A percentile compares a stretch with the other conserved stretches of the same genome.
phyloP scores from a whole-genome alignment of 2,329 filamentous ascomycete species.

The Laburnicola sp. region DNA sequence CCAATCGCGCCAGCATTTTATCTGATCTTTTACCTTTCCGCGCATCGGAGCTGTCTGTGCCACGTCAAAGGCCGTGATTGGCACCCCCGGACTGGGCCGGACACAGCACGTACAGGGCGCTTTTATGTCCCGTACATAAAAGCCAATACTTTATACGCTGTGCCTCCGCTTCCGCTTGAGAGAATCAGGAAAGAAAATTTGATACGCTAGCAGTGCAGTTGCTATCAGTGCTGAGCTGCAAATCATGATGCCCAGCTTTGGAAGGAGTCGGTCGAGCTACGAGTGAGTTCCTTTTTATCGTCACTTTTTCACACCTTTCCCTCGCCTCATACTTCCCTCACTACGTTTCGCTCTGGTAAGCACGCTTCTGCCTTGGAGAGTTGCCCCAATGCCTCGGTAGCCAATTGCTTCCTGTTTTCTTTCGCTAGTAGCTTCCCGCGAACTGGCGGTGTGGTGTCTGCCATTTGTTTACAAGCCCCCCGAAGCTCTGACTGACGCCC shows the following conservation, averaged over 20 bases:
- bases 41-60: slow-evolving; percentile 14
- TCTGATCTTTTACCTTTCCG: slow-evolving; percentile 13
- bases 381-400: slow-evolving; percentile 1
- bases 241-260: slow-evolving; percentile 45
- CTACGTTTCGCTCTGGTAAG: slow-evolving; percentile 10
- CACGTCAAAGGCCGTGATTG: slow-evolving; percentile 18
- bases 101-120: slow-evolving; percentile 21
- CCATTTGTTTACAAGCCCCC: slow-evolving; percentile 16
- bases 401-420: slow-evolving; percentile 5
- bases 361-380: slow-evolving; percentile 4
- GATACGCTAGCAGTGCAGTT: slow-evolving; percentile 27
- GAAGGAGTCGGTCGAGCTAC: slow-evolving; percentile 44
- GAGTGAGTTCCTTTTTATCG: slow-evolving; percentile 40
- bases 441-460: slow-evolving; percentile 7
- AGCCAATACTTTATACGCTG: slow-evolving; percentile 15
- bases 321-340: slow-evolving; percentile 17
- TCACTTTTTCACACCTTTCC: slow-evolving; percentile 15
- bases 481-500: slow-evolving; percentile 13
- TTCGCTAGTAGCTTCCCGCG: slow-evolving; percentile 2
- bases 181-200: slow-evolving; percentile 24
- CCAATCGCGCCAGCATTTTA: slow-evolving; percentile 7
- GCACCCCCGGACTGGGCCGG: slow-evolving; percentile 14
- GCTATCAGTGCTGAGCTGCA: slow-evolving; percentile 14
- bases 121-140: slow-evolving; percentile 37
- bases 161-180: slow-evolving; percentile 22